Base-by-base conservation (phyloP, 1,139 yeast genomes). In the Scheffersomyces titani region DNA sequence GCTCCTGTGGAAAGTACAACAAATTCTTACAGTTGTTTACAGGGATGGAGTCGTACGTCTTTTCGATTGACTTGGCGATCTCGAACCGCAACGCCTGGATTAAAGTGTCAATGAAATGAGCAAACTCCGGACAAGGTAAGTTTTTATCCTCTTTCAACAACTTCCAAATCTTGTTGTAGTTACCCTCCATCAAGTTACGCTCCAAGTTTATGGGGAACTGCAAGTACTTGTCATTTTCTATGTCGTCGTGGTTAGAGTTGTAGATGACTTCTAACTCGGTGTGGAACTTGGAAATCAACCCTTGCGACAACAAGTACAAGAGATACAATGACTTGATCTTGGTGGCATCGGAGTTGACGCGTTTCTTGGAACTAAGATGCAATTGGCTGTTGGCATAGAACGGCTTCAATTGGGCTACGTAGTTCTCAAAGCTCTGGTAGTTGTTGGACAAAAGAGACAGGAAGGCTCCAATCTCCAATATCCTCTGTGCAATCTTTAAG, bases 131-230 rank as follows among this genome's bases (percentile, higher is more conserved):
- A 63, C 87, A 82, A 36, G 88, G 87, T 62, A 79, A 72, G 58
- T 69, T 68, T 19, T 80, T 72, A 19, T 86, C 86, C 48, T 82
- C 81, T 67, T 84, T 78, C 76, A 88, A 84, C 55, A 91, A 83
- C 65, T 87, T 88, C 90, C 97, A 90, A 55, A 94, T 94, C 74
- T 91, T 91, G 71, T 92, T 96, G 73, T 93, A 94, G 62, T 94
- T 90, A 51, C 99, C 99, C 72, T 94, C 99, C 90, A 94, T 92
- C 63, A 94, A 84, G 87, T 96, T 91, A 64, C 92, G 89, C 72
- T 94, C 99, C 64, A 94, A 85, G 64, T 87, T 86, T 57, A 94
- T 87, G 30, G 99, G 98, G 71, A 92, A 92, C 55, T 86, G 84
- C 64, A 94, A 79, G 70, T 86, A 80, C 57, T 84, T 79, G 65